Percentiles rank a stretch among this genome's conserved stretches.
phyloP scores from a whole-genome alignment of 139 green algal species.

The Picochlorum sp. region DNA sequence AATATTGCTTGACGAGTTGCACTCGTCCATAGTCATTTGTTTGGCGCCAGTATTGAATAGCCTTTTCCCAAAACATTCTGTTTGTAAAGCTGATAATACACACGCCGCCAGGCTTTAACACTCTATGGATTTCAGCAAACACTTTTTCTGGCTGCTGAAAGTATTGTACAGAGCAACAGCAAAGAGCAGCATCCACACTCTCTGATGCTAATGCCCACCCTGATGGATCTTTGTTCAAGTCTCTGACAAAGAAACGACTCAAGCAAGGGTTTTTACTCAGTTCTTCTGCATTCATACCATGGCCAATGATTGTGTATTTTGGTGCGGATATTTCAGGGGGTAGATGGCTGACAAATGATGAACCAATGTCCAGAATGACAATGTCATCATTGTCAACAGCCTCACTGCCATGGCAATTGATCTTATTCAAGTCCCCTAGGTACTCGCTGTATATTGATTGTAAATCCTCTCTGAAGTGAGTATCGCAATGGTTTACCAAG shows the following conservation, averaged over 20 bases:
- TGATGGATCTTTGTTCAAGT: slow-evolving; percentile 62
- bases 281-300: slow-evolving; percentile 83
- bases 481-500: slow-evolving; percentile 73
- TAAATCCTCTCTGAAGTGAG: slow-evolving; percentile 63
- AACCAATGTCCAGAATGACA: slow-evolving; percentile 60
- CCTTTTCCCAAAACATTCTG: slow-evolving; percentile 76
- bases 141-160: slow-evolving; percentile 76
- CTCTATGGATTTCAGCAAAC: slow-evolving; percentile 74
- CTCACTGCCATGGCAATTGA: too few relatives aligned
- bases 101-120: slow-evolving; percentile 78
- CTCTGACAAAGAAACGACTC: slow-evolving; percentile 62
- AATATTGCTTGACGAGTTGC: slow-evolving; percentile 68
- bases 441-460: slow-evolving; percentile 13
- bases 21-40: slow-evolving; percentile 46
- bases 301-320: slow-evolving; percentile 64
- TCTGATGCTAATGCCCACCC: slow-evolving; percentile 52
- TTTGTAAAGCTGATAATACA: slow-evolving; percentile 78
- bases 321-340: slow-evolving; percentile 36
- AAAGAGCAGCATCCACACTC: slow-evolving; percentile 69
- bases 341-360: slow-evolving; percentile 72
- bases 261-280: slow-evolving; percentile 62
- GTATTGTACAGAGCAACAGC: slow-evolving; percentile 61
- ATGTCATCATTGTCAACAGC: too few relatives aligned
- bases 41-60: slow-evolving; percentile 71
- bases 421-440: too few relatives aligned